phyloP scores from a whole-genome alignment of 108 stramenopile genomes.

The Aurantiochytrium sp. region DNA sequence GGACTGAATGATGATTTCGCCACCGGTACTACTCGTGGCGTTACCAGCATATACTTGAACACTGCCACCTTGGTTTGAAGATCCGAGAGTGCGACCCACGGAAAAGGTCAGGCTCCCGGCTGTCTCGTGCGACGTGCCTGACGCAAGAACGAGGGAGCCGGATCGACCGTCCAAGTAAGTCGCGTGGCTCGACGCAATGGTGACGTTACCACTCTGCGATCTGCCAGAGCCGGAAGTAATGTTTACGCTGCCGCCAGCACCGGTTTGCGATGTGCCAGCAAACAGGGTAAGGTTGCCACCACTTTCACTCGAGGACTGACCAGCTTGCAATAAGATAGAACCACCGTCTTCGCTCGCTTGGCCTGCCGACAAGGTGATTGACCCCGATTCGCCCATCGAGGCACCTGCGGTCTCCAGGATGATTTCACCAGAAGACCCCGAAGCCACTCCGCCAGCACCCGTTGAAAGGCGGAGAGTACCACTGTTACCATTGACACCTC shows the following conservation, averaged over 20 bases:
- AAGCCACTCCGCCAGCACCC: conserved; percentile 23
- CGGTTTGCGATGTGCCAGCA: neutral
- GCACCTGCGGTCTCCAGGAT: conserved; percentile 30
- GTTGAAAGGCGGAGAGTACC: conserved; percentile 33
- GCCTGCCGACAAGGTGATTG: neutral
- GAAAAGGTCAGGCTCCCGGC: neutral
- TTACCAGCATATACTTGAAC: neutral
- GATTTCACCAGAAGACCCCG: conserved; percentile 27
- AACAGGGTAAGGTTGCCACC: conserved; percentile 34
- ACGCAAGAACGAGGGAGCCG: neutral
- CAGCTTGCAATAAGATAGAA: neutral
- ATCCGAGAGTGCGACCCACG: neutral
- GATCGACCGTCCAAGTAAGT: neutral
- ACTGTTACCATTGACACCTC: conserved; percentile 28
- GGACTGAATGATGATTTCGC: neutral
- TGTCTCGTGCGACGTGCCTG: neutral
- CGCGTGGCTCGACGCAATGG: neutral
- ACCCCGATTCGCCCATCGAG: neutral
- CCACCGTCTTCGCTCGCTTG: neutral
- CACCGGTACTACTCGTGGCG: neutral
- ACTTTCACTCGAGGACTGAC: neutral
- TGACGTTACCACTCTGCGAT: neutral
- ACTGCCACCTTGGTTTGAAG: neutral
- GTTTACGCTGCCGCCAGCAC: neutral
- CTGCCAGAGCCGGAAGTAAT: neutral